Evolutionary conservation across 2,329 filamentous ascomycete species (phyloP).

Genomic region (Grosmannia serpens): DNA sequence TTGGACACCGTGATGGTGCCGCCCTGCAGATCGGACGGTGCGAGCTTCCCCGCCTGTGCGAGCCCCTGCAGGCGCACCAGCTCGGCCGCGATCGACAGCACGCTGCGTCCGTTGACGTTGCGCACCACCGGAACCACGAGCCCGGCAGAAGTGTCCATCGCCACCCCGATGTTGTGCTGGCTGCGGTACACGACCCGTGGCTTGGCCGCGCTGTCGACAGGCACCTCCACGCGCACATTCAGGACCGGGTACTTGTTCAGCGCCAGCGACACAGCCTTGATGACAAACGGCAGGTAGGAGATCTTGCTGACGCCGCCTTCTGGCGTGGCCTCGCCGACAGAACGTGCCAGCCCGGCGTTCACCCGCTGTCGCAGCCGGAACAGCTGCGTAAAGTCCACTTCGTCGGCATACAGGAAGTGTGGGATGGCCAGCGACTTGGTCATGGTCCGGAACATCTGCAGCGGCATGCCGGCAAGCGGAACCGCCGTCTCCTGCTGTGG

Average conservation of each 20-base stretch:
- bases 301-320: slow-evolving; percentile 38
- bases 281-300: slow-evolving; percentile 85
- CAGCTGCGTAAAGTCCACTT: slow-evolving; percentile 70
- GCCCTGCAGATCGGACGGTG: slow-evolving; percentile 63
- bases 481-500: slow-evolving; percentile 57
- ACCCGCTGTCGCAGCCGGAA: slow-evolving; percentile 61
- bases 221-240: slow-evolving; percentile 68
- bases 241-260: slow-evolving; percentile 74
- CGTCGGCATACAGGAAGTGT: slow-evolving; percentile 91
- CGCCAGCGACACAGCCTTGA: slow-evolving; percentile 87
- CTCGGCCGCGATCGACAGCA: slow-evolving; percentile 68
- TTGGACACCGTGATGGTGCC: slow-evolving; percentile 95
- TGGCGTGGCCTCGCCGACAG: not conserved
- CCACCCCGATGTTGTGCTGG: slow-evolving; percentile 89
- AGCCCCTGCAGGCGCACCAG: slow-evolving; percentile 61
- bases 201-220: slow-evolving; percentile 34
- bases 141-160: slow-evolving; percentile 84
- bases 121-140: slow-evolving; percentile 87
- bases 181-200: slow-evolving; percentile 67
- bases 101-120: slow-evolving; percentile 65
- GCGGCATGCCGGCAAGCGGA: slow-evolving; percentile 66
- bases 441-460: slow-evolving; percentile 97
- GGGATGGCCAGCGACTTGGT: slow-evolving; percentile 82
- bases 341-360: slow-evolving; percentile 46
- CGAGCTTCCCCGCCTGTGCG: slow-evolving; percentile 63